Conservation (phyloP, 768 basidiomycete genomes). For the Tulasnella calospora region DNA sequence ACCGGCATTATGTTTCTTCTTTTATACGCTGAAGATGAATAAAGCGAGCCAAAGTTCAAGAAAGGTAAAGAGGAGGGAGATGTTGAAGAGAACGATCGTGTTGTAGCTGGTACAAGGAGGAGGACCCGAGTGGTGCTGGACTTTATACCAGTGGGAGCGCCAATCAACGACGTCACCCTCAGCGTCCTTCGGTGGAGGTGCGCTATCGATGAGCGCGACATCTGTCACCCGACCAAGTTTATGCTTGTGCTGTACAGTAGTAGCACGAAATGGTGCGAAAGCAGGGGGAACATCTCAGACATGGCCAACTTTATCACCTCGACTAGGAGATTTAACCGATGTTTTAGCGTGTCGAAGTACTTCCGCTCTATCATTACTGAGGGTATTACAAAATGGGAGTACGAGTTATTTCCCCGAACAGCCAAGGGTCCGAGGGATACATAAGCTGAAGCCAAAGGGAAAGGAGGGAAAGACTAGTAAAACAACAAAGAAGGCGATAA, state of each 20-base stretch:
- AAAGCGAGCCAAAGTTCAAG: background rate
- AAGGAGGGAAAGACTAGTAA: background rate
- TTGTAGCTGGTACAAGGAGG: background rate
- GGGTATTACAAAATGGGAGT: background rate
- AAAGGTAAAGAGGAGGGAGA: background rate
- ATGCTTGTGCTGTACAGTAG: background rate
- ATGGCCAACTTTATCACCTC: slow-evolving; percentile 2
- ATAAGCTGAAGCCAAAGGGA: background rate
- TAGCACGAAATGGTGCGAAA: background rate
- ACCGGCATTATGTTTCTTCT: slow-evolving; percentile 41
- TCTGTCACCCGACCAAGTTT: background rate
- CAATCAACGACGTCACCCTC: background rate
- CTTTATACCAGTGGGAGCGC: background rate
- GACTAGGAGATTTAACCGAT: background rate
- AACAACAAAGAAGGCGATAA: slow-evolving; percentile 5
- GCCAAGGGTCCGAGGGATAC: background rate
- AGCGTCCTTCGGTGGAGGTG: background rate
- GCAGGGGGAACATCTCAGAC: background rate
- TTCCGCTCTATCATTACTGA: background rate
- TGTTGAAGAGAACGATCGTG: background rate
- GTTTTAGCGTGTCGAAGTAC: background rate
- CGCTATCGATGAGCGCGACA: background rate
- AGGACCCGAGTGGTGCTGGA: background rate
- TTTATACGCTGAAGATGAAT: background rate
- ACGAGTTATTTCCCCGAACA: background rate